Evolutionary conservation across 1,284 basidiomycete species (phyloP), one percentile per base, ranked within the genome.

Genomic region (Mrakiaceae sp.): DNA sequence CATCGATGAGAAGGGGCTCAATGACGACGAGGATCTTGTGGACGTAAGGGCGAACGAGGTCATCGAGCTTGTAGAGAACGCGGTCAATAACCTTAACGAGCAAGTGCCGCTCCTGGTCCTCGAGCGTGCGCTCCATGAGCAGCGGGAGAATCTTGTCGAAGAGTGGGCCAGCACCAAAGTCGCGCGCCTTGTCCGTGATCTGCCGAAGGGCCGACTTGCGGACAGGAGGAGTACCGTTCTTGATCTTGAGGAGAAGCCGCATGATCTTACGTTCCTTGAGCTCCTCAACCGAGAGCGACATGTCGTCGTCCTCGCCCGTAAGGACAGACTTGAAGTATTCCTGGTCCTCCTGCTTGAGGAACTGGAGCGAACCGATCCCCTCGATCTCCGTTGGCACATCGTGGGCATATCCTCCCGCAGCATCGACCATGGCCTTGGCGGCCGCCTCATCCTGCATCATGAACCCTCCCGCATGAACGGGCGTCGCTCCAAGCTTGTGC

Each of bases 1-100:
- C 95, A 76, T 99, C 96, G 72, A 98, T 98, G 70, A 99, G 85
- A 4, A 99, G 83, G 0, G 96, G 96, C 79, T 99, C 96, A 71
- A 99, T 98, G 76, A 98, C 96, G 72, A 98, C 96, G 43, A 99
- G 84, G 70, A 98, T 99, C 78, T 98, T 98, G 82, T 98, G 96
- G 2, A 98, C 94, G 72, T 99, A 98, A 1, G 96, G 96, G 50
- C 95, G 88, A 60, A 99, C 96, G 58, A 98, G 87, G 73, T 99
- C 95, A 73, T 99, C 96, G 60, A 99, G 87, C 77, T 98, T 98
- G 85, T 98, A 98, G 11, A 99, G 81, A 6, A 99, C 90, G 69
- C 96, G 89, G 76, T 98, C 96, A 70, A 99, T 98, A 76, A 98
- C 96, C 79, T 99, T 99, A 78, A 98, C 96, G 68, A 99, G 84